Conservation (phyloP, 2,329 filamentous ascomycete species). For the Beauveria australis region DNA sequence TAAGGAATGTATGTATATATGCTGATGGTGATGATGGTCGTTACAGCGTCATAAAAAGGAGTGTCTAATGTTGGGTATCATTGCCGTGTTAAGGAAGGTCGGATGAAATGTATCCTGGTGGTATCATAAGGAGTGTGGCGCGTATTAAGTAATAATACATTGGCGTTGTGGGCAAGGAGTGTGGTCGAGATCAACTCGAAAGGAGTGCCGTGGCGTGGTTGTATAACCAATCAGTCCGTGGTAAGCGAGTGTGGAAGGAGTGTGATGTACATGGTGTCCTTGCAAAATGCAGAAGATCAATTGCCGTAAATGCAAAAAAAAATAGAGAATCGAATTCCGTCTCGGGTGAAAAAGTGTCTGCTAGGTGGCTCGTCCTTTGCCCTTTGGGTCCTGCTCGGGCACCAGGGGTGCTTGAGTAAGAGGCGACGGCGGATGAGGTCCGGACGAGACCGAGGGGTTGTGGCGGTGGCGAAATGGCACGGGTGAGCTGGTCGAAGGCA, state of each 20-base stretch:
- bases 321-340: conserved; percentile 1
- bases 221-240: conserved; percentile 11
- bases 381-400: conserved; percentile 24
- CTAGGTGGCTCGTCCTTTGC: conserved; percentile 26
- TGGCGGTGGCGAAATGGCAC: conserved; percentile 27
- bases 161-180: conserved; percentile 18
- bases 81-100: conserved; percentile 14
- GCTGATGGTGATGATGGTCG: conserved; percentile 25
- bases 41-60: conserved; percentile 31
- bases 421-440: conserved; percentile 27
- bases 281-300: conserved; percentile 16
- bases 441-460: conserved; percentile 27
- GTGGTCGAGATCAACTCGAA: conserved; percentile 25
- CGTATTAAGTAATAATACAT: conserved; percentile 23
- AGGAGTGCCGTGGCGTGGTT: conserved; percentile 15
- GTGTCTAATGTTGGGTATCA: conserved; percentile 27
- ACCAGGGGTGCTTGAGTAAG: conserved; percentile 25
- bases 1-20: conserved; percentile 42
- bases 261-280: conserved; percentile 29
- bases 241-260: conserved; percentile 29
- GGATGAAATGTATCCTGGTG: neutral
- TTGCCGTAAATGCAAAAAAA: conserved; percentile 12
- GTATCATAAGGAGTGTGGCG: conserved; percentile 11
- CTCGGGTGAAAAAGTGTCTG: conserved; percentile 17
- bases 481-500: conserved; percentile 25